Percentiles rank a stretch among this genome's conserved stretches.
Conservation (phyloP, 768 basidiomycete species). For the Hydnum rufescens region DNA sequence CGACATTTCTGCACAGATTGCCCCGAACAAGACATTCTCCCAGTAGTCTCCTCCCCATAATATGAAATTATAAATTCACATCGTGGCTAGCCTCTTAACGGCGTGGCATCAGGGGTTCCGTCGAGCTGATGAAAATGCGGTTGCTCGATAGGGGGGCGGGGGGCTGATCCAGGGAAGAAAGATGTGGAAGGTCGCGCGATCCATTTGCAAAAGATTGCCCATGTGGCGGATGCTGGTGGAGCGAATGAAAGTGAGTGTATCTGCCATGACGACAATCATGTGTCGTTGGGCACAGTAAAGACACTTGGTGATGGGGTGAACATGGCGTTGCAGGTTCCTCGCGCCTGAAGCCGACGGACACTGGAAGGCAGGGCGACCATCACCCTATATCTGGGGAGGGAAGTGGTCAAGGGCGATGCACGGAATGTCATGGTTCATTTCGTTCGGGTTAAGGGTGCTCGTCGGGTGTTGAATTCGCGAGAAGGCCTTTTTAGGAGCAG, state of each 20-base stretch:
- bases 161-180: conserved; percentile 49
- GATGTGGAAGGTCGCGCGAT: conserved; percentile 57
- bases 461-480: conserved; percentile 1
- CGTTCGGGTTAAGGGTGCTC: conserved; percentile 42
- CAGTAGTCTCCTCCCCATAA: no score
- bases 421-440: conserved; percentile 54
- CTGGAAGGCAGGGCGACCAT: conserved; percentile 39
- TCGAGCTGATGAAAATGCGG: conserved; percentile 48
- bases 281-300: background rate
- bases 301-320: background rate
- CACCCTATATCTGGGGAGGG: conserved; percentile 37
- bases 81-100: conserved; percentile 64
- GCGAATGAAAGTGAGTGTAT: no score
- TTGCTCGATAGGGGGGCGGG: conserved; percentile 45
- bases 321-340: no score
- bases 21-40: conserved; percentile 22
- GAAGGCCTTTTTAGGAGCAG: background rate
- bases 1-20: conserved; percentile 15
- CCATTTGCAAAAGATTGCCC: conserved; percentile 36
- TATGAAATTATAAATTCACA: conserved; percentile 47
- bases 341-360: conserved; percentile 35
- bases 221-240: conserved; percentile 70
- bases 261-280: background rate
- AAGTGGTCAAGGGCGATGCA: conserved; percentile 44
- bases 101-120: conserved; percentile 44